phyloP scores from a whole-genome alignment of 2,329 filamentous ascomycete genomes.

The Alternaria sp. region DNA sequence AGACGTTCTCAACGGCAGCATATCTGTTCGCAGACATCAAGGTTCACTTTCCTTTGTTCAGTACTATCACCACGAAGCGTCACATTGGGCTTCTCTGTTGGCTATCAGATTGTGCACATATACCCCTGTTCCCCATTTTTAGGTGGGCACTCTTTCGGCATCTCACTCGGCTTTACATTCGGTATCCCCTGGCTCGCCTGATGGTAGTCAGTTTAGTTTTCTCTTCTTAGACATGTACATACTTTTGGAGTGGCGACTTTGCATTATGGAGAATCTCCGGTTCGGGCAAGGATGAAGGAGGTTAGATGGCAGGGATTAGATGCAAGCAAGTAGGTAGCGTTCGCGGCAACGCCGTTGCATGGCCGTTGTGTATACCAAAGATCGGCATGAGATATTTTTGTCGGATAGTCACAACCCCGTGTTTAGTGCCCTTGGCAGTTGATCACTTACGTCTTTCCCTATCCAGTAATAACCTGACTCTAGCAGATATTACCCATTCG shows the following conservation, averaged over 20 bases:
- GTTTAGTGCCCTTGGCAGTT: constrained; percentile 4
- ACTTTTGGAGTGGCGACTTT: constrained; percentile 2
- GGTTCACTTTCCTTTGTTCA: not conserved
- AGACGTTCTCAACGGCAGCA: not conserved
- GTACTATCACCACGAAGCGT: constrained; percentile 10
- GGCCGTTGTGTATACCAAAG: not conserved
- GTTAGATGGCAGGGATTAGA: constrained; percentile 3
- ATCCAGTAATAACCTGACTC: not conserved
- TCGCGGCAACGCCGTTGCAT: constrained; percentile 3
- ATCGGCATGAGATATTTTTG: not conserved
- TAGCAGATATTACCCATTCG: not conserved
- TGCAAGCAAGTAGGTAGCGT: not conserved
- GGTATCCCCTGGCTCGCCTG: not conserved
- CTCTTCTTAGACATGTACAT: constrained; percentile 3
- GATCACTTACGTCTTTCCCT: not conserved
- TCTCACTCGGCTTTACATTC: constrained; percentile 1
- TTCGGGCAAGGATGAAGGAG: not conserved
- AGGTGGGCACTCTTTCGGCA: constrained; percentile 12
- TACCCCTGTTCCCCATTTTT: constrained; percentile 29
- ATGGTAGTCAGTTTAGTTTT: not conserved
- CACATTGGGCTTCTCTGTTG: constrained; percentile 20
- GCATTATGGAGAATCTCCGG: not conserved
- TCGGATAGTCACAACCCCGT: not conserved
- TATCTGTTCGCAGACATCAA: not conserved
- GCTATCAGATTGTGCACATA: constrained; percentile 33